Evolutionary conservation across 164 flowering plant species (phyloP), one percentile per base, ranked within the genome.

Genomic region (Berberis thunbergii): DNA sequence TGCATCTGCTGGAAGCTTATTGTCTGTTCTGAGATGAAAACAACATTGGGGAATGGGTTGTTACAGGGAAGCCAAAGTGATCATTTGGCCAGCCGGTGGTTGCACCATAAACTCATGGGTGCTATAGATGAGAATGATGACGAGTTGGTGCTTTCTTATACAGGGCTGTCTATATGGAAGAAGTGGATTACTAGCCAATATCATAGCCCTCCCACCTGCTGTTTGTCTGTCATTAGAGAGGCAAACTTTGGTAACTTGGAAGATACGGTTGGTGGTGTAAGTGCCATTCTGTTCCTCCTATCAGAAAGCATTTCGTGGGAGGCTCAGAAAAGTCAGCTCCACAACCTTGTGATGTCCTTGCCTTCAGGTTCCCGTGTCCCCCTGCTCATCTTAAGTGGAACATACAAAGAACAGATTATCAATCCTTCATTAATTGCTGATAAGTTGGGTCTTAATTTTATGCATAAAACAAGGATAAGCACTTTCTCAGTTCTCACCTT

Each of bases 1-100:
- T 95, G 87, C 74, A 64, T 91, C 12, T 91, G 90, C 79, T 95
- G 96, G 93, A 95, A 91, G 73, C 64, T 91, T 53, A 53, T 86
- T 46, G 43, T 86, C 43, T 91, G 80, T 61, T 79, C 85, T 72
- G 82, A 74, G 69, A 43, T 65, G 46, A 69, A 75, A 43, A 45
- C 48, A 12, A 53, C 56, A 7, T 71, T 58, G 41, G 67, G 57
- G 56, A 57, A 62, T 38, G 49, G 39, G 41, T 42, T 54, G 39
- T 56, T 52, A 52, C 64, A 64, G 43, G 66, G 65, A 57, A 63
- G 54, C 60, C 69, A 70, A 54, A 65, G 63, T 65, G 56, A 69
- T 26, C 56, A 70, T 65, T 67, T 69, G 45, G 69, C 74, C 6
- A 79, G 67, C 49, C 62, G 62, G 10, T 94, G 99, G 99, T 72